A percentile compares a stretch with the other conserved stretches of the same genome.
phyloP scores from a whole-genome alignment of 116 monocot species.

The Phalaenopsis hybrid region DNA sequence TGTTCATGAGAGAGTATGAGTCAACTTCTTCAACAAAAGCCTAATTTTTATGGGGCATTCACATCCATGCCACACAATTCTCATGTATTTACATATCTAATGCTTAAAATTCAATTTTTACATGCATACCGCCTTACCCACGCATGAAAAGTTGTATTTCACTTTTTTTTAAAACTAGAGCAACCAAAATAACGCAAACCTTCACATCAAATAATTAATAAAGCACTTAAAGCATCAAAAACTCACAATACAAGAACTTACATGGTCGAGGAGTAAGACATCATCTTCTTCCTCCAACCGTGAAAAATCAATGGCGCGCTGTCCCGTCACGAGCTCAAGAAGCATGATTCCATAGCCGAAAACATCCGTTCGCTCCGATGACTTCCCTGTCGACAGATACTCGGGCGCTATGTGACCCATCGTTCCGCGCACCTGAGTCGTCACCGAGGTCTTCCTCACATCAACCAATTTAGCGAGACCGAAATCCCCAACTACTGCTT shows the following conservation, averaged over 20 bases:
- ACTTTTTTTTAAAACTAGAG: background rate
- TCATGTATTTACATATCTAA: too few species aligned
- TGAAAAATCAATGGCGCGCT: constrained; percentile 26
- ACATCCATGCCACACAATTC: too few species aligned
- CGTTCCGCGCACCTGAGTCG: constrained; percentile 25
- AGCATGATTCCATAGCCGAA: constrained; percentile 27
- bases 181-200: background rate
- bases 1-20: background rate
- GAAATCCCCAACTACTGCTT: constrained; percentile 26
- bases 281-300: constrained; percentile 26
- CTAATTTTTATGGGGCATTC: too few species aligned
- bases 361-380: constrained; percentile 14
- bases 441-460: constrained; percentile 19
- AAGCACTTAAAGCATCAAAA: background rate
- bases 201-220: background rate
- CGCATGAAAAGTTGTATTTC: too few species aligned
- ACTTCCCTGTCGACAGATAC: constrained; percentile 15
- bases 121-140: too few species aligned
- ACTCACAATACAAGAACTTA: constrained; percentile 1
- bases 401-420: constrained; percentile 21
- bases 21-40: background rate
- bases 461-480: constrained; percentile 23
- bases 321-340: constrained; percentile 21
- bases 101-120: too few species aligned
- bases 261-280: constrained; percentile 21